Conservation (phyloP, 257 asterid genomes). For the Solanum medicagineum region DNA sequence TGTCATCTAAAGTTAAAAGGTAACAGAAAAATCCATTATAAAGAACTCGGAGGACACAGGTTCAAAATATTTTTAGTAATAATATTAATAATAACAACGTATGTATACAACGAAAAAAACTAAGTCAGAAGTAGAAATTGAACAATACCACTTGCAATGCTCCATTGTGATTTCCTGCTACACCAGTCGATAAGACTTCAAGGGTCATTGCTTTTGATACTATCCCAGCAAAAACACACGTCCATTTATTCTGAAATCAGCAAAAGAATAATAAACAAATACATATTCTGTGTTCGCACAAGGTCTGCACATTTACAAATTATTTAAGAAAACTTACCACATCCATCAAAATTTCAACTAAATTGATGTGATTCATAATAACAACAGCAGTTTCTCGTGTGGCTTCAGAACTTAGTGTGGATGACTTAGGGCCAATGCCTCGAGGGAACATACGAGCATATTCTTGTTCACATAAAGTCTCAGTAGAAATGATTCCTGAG, state of each 20-base stretch:
- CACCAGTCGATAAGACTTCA: constrained; percentile 19
- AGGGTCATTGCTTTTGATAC: constrained; percentile 15
- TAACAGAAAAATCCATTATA: neutral
- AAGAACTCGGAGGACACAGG: neutral
- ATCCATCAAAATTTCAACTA: constrained; percentile 88
- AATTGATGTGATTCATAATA: constrained; percentile 72
- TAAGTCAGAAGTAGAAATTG: neutral
- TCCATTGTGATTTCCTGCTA: constrained; percentile 16
- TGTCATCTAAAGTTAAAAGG: constrained; percentile 34
- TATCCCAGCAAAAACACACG: constrained; percentile 7
- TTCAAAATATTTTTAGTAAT: neutral
- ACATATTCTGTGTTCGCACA: neutral
- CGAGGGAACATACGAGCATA: constrained; percentile 62
- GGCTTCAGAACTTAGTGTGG: constrained; percentile 75
- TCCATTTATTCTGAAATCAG: constrained; percentile 67
- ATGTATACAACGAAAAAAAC: no score
- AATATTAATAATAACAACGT: no score
- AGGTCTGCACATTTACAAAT: neutral
- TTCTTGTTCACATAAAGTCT: constrained; percentile 58
- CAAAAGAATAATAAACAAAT: neutral
- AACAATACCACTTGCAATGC: constrained; percentile 51
- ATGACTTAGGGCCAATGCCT: constrained; percentile 83
- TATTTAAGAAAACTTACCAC: constrained; percentile 31
- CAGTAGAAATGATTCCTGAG: constrained; percentile 14
- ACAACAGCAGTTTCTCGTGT: constrained; percentile 83